A percentile compares a stretch with the other conserved stretches of the same genome.
phyloP scores from a whole-genome alignment of 2,329 filamentous ascomycete genomes.

The Cladosporium sp. region DNA sequence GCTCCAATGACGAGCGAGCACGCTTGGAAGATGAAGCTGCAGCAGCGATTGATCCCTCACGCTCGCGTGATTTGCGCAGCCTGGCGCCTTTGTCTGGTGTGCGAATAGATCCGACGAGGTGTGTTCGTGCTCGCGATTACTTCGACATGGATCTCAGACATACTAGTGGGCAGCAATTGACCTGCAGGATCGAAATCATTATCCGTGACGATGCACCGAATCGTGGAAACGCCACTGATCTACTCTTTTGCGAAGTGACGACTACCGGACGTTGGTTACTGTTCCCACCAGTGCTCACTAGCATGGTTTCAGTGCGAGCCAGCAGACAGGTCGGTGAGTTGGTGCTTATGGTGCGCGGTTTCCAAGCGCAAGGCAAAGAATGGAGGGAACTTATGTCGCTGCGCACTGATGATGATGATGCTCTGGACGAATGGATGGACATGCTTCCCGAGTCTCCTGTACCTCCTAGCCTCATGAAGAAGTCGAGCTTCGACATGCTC shows the following conservation, averaged over 20 bases:
- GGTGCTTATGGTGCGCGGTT: constrained; percentile 80
- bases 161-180: constrained; percentile 83
- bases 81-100: constrained; percentile 67
- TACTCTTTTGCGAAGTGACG: constrained; percentile 91
- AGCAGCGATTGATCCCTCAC: constrained; percentile 72
- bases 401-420: constrained; percentile 68
- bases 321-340: constrained; percentile 70
- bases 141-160: constrained; percentile 83
- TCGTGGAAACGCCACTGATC: constrained; percentile 66
- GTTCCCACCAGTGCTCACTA: constrained; percentile 78
- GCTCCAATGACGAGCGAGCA: constrained; percentile 67
- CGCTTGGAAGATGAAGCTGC: constrained; percentile 83
- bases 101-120: constrained; percentile 68
- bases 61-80: constrained; percentile 73
- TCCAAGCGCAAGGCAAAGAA: constrained; percentile 55
- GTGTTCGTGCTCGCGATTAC: constrained; percentile 83
- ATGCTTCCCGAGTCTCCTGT: constrained; percentile 68
- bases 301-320: constrained; percentile 71
- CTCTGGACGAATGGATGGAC: constrained; percentile 79
- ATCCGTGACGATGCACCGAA: constrained; percentile 74
- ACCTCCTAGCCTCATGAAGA: constrained; percentile 51
- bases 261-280: constrained; percentile 74
- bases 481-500: constrained; percentile 46
- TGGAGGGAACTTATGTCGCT: constrained; percentile 87
- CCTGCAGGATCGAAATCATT: constrained; percentile 83